These are phyloP conservation scores for Colletotrichum aenigma DNA, from an alignment of 2,329 filamentous ascomycete species.

Conservation along the genomic window DNA sequence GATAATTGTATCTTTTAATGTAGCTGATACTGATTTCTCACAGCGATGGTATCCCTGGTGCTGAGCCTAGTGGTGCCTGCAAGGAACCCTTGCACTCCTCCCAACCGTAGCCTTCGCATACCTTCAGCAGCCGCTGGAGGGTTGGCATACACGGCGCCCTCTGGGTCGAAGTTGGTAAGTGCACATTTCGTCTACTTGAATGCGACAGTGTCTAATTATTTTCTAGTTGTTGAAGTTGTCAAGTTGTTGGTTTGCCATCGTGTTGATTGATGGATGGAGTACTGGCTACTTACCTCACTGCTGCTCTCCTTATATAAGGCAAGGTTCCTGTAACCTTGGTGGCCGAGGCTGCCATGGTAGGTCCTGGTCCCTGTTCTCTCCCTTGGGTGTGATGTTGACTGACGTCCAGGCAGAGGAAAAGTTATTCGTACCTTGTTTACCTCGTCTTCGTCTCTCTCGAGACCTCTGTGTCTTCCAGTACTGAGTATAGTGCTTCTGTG, in stretches of 20 bases:
- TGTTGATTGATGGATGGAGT: not conserved
- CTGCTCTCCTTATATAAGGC: not conserved
- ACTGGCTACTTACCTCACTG: not conserved
- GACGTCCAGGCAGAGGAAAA: not conserved
- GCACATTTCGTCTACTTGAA: too few relatives aligned
- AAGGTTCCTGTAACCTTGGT: not conserved
- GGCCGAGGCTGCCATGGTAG: not conserved
- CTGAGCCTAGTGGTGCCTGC: not conserved
- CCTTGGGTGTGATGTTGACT: not conserved
- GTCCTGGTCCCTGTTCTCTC: not conserved
- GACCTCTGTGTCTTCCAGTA: not conserved
- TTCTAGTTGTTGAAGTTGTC: too few relatives aligned
- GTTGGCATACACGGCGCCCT: not conserved
- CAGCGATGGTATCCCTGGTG: not conserved
- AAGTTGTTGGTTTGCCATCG: too few relatives aligned
- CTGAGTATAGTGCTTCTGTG: not conserved
- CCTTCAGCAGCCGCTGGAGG: not conserved
- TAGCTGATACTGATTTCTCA: too few relatives aligned
- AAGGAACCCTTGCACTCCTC: not conserved
- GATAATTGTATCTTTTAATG: too few relatives aligned
- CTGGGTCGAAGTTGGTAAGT: not conserved
- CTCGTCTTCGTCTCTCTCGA: not conserved
- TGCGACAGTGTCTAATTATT: too few relatives aligned
- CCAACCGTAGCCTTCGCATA: not conserved
- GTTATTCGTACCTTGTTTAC: not conserved